phyloP scores from a whole-genome alignment of 768 basidiomycete species.

The Coprinopsis marcescibilis region DNA sequence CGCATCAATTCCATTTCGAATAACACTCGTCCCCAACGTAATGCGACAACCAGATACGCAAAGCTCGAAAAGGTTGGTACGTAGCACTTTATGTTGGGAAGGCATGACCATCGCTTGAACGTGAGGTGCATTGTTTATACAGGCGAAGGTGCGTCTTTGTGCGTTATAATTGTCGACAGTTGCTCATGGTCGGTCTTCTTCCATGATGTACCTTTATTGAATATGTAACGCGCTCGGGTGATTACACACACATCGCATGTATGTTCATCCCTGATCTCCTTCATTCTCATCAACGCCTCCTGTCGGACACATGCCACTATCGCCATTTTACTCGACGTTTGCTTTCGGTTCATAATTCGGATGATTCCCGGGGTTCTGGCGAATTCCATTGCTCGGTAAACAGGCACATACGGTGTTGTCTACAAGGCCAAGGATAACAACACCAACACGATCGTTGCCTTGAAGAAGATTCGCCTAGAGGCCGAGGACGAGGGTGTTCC shows the following conservation, averaged over 20 bases:
- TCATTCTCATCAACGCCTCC: too few relatives aligned
- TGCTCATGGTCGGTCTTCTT: background rate
- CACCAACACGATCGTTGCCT: conserved; percentile 81
- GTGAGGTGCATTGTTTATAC: conserved; percentile 10
- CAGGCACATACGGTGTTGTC: conserved; percentile 97
- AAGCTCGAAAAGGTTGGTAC: conserved; percentile 98
- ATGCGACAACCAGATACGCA: conserved; percentile 91
- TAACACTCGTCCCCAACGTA: too few relatives aligned
- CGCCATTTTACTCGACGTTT: too few relatives aligned
- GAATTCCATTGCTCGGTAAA: conserved; percentile 9
- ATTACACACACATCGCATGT: too few relatives aligned
- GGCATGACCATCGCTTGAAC: conserved; percentile 12
- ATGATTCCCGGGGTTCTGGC: conserved; percentile 6
- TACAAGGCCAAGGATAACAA: conserved; percentile 89
- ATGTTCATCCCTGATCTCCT: too few relatives aligned
- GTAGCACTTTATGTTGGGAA: conserved; percentile 30
- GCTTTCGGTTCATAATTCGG: too few relatives aligned
- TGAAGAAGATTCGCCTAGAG: conserved; percentile 98
- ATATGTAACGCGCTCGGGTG: too few relatives aligned
- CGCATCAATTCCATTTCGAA: too few relatives aligned
- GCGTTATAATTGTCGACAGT: background rate
- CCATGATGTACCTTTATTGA: too few relatives aligned
- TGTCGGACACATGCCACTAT: too few relatives aligned
- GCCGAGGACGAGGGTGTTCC: conserved; percentile 99
- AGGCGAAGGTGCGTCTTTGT: conserved; percentile 37